phyloP scores from a whole-genome alignment of 1,284 basidiomycete species.

The Testicularia cyperi region DNA sequence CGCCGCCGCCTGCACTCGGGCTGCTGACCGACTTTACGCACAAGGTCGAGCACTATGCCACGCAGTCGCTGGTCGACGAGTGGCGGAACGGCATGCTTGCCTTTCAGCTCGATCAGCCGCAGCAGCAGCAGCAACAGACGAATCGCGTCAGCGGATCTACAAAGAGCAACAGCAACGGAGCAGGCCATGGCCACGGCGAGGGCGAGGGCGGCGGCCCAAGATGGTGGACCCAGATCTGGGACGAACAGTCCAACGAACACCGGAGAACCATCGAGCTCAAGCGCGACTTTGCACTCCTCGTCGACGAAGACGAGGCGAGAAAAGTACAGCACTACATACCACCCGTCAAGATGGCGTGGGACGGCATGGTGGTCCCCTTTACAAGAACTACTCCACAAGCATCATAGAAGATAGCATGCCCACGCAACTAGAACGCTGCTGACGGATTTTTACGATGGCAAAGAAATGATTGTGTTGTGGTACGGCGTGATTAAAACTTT shows the following conservation, averaged over 20 bases:
- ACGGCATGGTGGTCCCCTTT: conserved; percentile 37
- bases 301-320: conserved; percentile 1
- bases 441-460: too few species aligned
- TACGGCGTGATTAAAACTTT: too few species aligned
- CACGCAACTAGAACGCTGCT: too few species aligned
- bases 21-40: conserved; percentile 56
- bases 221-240: conserved; percentile 50
- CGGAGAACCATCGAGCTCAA: conserved; percentile 14
- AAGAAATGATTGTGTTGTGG: too few species aligned
- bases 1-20: conserved; percentile 25
- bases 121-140: too few species aligned
- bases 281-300: background rate
- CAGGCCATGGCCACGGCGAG: background rate
- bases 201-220: conserved; percentile 31
- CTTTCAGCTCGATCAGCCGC: conserved; percentile 6
- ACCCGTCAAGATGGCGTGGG: conserved; percentile 38
- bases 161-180: background rate
- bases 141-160: too few species aligned
- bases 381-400: too few species aligned
- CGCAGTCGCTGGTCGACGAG: conserved; percentile 25
- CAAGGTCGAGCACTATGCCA: conserved; percentile 42
- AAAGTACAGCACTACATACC: conserved; percentile 20
- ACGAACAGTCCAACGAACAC: conserved; percentile 35
- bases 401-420: too few species aligned
- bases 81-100: conserved; percentile 30